Conservation (phyloP, 805 yeast genomes). For the Dipodascus geniculatus region DNA sequence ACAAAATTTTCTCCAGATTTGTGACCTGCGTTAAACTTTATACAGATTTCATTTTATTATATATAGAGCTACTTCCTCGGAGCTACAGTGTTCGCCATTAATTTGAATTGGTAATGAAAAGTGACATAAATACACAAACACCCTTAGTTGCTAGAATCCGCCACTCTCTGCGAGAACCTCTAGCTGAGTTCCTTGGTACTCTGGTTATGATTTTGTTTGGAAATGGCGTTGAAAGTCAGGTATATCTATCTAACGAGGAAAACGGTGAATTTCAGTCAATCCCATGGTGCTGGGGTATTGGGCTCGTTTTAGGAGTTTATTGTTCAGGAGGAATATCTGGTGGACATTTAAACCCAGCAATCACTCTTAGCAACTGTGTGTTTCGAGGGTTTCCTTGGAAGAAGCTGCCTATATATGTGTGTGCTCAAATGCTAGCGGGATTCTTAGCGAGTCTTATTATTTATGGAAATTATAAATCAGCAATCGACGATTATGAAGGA, state of each 20-base stretch:
- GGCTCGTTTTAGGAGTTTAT: constrained; percentile 39
- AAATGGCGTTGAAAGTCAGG: constrained; percentile 38
- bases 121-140: neutral
- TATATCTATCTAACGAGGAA: constrained; percentile 25
- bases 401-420: constrained; percentile 34
- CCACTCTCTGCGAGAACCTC: constrained; percentile 31
- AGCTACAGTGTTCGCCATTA: no score
- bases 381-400: constrained; percentile 42
- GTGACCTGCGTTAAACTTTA: no score
- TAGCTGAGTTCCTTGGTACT: constrained; percentile 44
- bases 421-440: constrained; percentile 40
- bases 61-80: no score
- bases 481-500: constrained; percentile 27
- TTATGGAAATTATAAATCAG: constrained; percentile 34
- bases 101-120: no score
- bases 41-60: no score
- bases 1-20: no score
- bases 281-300: constrained; percentile 43
- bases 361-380: constrained; percentile 35
- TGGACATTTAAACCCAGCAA: constrained; percentile 45
- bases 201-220: constrained; percentile 36
- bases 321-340: constrained; percentile 45
- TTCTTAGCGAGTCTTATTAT: constrained; percentile 35
- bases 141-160: constrained; percentile 12
- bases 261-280: constrained; percentile 34